phyloP scores from a whole-genome alignment of 129 eudicot species.

The Calendula officinalis region DNA sequence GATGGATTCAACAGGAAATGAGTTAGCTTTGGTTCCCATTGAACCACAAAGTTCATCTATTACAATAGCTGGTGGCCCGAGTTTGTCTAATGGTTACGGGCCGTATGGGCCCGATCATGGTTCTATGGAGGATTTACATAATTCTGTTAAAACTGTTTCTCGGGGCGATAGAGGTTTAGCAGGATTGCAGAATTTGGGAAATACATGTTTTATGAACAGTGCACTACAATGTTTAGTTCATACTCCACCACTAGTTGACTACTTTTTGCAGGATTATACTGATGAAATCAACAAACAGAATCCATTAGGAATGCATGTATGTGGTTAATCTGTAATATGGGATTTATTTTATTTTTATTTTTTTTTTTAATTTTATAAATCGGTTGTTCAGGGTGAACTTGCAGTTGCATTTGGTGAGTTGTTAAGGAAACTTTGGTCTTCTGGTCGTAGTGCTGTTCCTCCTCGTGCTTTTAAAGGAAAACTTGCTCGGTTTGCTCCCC shows the following conservation, averaged over 20 bases:
- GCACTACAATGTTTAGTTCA: constrained; percentile 93
- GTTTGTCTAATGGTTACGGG: constrained; percentile 75
- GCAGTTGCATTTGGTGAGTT: constrained; percentile 96
- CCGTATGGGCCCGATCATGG: constrained; percentile 42
- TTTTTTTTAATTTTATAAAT: constrained; percentile 25
- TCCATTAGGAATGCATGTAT: constrained; percentile 91
- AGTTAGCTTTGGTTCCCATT: constrained; percentile 75
- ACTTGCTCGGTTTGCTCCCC: constrained; percentile 99
- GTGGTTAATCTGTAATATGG: constrained; percentile 23
- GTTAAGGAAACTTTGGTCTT: constrained; percentile 88
- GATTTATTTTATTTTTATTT: constrained; percentile 2
- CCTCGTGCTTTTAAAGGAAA: constrained; percentile 95
- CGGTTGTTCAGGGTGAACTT: constrained; percentile 83
- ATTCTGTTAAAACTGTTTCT: constrained; percentile 31
- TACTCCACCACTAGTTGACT: constrained; percentile 81
- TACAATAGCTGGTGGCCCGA: constrained; percentile 95
- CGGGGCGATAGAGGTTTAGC: constrained; percentile 81
- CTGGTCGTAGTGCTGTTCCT: constrained; percentile 72
- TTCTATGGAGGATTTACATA: constrained; percentile 55
- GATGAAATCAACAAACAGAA: constrained; percentile 87
- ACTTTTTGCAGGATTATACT: constrained; percentile 78
- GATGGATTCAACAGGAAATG: constrained; percentile 87
- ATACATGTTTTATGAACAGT: constrained; percentile 98
- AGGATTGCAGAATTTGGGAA: constrained; percentile 93
- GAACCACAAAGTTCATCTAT: constrained; percentile 82